These are phyloP conservation scores for Bretziella fagacearum DNA, from an alignment of 2,329 filamentous ascomycete species.

Conservation along the genomic window DNA sequence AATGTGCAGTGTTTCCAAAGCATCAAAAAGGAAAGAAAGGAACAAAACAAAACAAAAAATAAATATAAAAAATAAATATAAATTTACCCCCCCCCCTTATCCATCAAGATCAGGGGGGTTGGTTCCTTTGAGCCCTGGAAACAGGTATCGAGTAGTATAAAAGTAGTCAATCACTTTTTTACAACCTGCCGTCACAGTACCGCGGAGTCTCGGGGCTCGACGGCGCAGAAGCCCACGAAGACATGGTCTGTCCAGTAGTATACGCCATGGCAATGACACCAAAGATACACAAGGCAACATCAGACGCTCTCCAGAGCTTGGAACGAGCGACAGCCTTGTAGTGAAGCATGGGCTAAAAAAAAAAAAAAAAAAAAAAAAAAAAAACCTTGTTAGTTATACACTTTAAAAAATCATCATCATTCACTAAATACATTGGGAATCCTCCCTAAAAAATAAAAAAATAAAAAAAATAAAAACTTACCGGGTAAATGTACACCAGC, in stretches of 20 bases:
- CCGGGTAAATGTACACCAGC: conserved; percentile 91
- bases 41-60: not conserved
- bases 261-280: conserved; percentile 81
- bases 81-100: not conserved
- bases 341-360: conserved; percentile 65
- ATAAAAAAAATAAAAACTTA: conserved; percentile 33
- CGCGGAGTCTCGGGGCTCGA: conserved; percentile 29
- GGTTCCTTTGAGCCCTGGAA: too few relatives aligned
- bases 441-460: conserved; percentile 17
- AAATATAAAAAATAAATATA: not conserved
- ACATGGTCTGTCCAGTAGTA: conserved; percentile 70
- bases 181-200: conserved; percentile 34
- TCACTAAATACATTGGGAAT: conserved; percentile 15
- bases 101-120: too few relatives aligned
- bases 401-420: too few relatives aligned
- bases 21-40: not conserved
- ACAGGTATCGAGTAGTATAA: too few relatives aligned
- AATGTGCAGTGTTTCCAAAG: conserved; percentile 6
- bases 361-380: too few relatives aligned
- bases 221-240: conserved; percentile 59
- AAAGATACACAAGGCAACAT: conserved; percentile 63
- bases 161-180: not conserved
- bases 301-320: conserved; percentile 48
- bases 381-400: too few relatives aligned
- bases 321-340: conserved; percentile 61